phyloP scores from a whole-genome alignment of 2,329 filamentous ascomycete species.

The Cladophialophora yegresii region DNA sequence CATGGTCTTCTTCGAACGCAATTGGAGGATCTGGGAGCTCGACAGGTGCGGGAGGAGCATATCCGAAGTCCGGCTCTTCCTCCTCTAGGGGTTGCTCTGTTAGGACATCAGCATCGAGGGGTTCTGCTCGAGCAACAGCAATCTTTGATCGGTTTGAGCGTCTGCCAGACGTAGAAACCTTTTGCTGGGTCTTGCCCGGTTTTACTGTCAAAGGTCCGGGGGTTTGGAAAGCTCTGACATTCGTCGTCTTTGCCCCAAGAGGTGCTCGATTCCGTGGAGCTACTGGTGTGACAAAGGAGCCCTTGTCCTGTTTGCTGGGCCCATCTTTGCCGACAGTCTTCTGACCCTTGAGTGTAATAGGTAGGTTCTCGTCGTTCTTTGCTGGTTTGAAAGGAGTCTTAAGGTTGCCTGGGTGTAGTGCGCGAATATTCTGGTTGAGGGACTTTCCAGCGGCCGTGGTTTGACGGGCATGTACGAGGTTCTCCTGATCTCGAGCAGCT shows the following conservation, averaged over 20 bases:
- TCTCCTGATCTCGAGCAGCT: conserved; percentile 83
- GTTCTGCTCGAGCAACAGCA: conserved; percentile 50
- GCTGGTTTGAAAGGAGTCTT: conserved; percentile 81
- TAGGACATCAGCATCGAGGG: conserved; percentile 37
- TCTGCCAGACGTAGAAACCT: conserved; percentile 59
- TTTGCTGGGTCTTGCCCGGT: conserved; percentile 63
- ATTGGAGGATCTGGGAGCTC: conserved; percentile 51
- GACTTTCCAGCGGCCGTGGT: conserved; percentile 70
- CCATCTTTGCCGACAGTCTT: conserved; percentile 61
- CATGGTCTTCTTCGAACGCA: conserved; percentile 51
- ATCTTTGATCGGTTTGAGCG: conserved; percentile 59
- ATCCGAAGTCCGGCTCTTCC: conserved; percentile 77
- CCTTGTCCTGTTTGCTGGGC: conserved; percentile 58
- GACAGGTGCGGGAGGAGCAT: conserved; percentile 72
- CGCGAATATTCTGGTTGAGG: conserved; percentile 64
- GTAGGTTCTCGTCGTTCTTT: conserved; percentile 83
- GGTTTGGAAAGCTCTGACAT: conserved; percentile 77
- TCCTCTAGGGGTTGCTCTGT: conserved; percentile 51
- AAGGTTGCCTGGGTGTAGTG: conserved; percentile 66
- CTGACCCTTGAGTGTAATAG: conserved; percentile 57
- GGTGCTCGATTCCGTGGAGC: conserved; percentile 73
- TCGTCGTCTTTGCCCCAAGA: conserved; percentile 92
- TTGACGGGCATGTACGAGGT: conserved; percentile 75
- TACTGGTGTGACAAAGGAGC: conserved; percentile 75
- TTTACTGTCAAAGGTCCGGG: conserved; percentile 62